Conservation (phyloP, 164 flowering plant genomes). For the Stephania japonica region DNA sequence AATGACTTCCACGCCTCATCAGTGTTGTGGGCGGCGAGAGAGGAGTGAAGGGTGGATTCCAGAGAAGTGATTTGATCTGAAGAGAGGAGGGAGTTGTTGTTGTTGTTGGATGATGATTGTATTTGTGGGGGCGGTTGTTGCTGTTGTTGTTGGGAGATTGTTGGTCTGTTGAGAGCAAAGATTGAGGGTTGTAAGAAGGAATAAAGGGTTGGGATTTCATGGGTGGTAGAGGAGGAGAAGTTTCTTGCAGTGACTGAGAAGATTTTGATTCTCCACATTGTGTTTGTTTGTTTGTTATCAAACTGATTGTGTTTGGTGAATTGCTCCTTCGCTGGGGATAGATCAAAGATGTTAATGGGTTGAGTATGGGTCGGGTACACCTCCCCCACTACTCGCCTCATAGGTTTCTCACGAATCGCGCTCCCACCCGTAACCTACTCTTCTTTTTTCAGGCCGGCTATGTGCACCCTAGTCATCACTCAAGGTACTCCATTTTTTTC, state of each 20-base stretch:
- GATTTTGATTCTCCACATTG: conserved; percentile 41
- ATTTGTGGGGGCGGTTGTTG: conserved; percentile 11
- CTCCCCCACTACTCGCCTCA: too few relatives aligned
- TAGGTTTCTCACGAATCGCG: too few relatives aligned
- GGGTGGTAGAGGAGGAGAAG: conserved; percentile 41
- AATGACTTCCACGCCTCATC: conserved; percentile 96
- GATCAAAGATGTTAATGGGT: too few relatives aligned
- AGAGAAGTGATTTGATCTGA: conserved; percentile 33
- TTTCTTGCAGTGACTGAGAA: conserved; percentile 14
- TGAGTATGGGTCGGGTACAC: too few relatives aligned
- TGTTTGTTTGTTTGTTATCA: too few relatives aligned
- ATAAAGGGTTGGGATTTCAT: conserved; percentile 49
- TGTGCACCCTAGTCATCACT: too few relatives aligned
- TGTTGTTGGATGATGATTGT: conserved; percentile 18
- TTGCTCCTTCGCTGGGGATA: too few relatives aligned
- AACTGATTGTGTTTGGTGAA: too few relatives aligned
- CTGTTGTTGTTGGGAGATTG: conserved; percentile 10
- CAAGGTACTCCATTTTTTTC: too few relatives aligned
- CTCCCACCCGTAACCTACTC: too few relatives aligned
- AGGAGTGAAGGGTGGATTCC: conserved; percentile 44
- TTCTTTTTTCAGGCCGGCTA: too few relatives aligned
- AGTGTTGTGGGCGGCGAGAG: conserved; percentile 43
- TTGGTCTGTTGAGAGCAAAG: conserved; percentile 34
- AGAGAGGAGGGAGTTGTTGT: conserved; percentile 26
- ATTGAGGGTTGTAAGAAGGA: conserved; percentile 84